Evolutionary conservation across 139 green algal species (phyloP).

Genomic region (Auxenochlorella pyrenoidosa): DNA sequence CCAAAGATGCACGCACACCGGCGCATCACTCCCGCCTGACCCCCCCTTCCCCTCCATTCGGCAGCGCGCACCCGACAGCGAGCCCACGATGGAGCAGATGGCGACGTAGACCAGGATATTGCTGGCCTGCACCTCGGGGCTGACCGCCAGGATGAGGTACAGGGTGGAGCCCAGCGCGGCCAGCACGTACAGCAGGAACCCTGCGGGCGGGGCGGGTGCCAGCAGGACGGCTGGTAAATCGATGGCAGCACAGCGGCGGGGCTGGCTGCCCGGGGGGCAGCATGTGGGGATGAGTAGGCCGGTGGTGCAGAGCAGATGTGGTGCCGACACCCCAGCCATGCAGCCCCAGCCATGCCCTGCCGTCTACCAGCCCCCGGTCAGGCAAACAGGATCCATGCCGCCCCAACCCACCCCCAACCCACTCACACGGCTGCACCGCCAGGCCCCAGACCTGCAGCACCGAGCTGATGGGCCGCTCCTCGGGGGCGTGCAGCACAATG

Average conservation of each 20-base stretch:
- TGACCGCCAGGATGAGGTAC: conserved; percentile 73
- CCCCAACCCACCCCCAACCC: background rate
- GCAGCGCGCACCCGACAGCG: conserved; percentile 62
- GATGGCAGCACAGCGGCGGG: too few species aligned
- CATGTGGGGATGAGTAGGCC: too few species aligned
- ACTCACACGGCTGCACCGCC: conserved; percentile 83
- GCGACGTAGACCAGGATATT: conserved; percentile 94
- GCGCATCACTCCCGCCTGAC: too few species aligned
- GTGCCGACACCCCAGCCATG: too few species aligned
- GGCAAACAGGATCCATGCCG: background rate
- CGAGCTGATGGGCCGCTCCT: conserved; percentile 77
- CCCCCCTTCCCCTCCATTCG: too few species aligned
- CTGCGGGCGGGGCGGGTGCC: conserved; percentile 49
- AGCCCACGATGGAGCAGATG: conserved; percentile 96
- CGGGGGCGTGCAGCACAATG: conserved; percentile 95
- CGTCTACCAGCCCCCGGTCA: background rate
- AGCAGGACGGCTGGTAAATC: too few species aligned
- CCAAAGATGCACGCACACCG: too few species aligned
- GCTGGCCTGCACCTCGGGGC: conserved; percentile 68
- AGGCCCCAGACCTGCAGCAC: conserved; percentile 88
- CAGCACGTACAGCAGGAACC: conserved; percentile 86
- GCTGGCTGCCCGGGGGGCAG: background rate
- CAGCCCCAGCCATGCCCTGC: too few species aligned
- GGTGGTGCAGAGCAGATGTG: too few species aligned
- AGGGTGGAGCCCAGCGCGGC: conserved; percentile 63